Conservation (phyloP, 768 basidiomycete species). For the Mycena maculata region DNA sequence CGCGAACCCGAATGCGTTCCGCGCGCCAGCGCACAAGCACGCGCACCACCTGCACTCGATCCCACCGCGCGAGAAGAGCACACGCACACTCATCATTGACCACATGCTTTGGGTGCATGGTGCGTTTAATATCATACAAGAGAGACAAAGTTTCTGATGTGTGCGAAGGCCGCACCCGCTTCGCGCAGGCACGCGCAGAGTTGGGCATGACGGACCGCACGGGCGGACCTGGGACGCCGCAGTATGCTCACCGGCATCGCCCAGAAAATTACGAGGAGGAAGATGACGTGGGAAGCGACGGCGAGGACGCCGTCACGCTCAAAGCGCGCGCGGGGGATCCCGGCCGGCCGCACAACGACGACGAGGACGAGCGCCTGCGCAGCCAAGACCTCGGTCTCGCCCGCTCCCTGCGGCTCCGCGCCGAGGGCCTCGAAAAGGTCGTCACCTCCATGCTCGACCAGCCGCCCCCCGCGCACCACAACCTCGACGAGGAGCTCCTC, state of each 20-base stretch:
- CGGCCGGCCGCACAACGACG: slow-evolving; percentile 59
- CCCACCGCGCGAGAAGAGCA: slow-evolving; percentile 90
- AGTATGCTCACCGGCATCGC: slow-evolving; percentile 72
- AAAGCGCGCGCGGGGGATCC: slow-evolving; percentile 63
- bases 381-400: slow-evolving; percentile 74
- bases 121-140: slow-evolving; percentile 36
- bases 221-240: slow-evolving; percentile 69
- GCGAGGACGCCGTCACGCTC: slow-evolving; percentile 65
- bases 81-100: slow-evolving; percentile 87
- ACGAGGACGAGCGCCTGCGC: slow-evolving; percentile 67
- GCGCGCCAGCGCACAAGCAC: slow-evolving; percentile 86
- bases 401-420: slow-evolving; percentile 71
- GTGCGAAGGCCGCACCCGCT: slow-evolving; percentile 71
- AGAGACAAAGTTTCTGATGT: background rate
- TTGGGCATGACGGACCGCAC: slow-evolving; percentile 88
- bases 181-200: slow-evolving; percentile 86
- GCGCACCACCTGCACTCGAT: slow-evolving; percentile 90
- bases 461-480: slow-evolving; percentile 72
- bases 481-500: slow-evolving; percentile 64
- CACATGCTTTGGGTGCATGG: slow-evolving; percentile 89
- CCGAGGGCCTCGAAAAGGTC: slow-evolving; percentile 87
- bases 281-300: slow-evolving; percentile 72
- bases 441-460: slow-evolving; percentile 85
- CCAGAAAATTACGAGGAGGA: slow-evolving; percentile 85
- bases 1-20: slow-evolving; percentile 53